phyloP scores from a whole-genome alignment of 257 asterid genomes.

The Solanum megistacrolobum region DNA sequence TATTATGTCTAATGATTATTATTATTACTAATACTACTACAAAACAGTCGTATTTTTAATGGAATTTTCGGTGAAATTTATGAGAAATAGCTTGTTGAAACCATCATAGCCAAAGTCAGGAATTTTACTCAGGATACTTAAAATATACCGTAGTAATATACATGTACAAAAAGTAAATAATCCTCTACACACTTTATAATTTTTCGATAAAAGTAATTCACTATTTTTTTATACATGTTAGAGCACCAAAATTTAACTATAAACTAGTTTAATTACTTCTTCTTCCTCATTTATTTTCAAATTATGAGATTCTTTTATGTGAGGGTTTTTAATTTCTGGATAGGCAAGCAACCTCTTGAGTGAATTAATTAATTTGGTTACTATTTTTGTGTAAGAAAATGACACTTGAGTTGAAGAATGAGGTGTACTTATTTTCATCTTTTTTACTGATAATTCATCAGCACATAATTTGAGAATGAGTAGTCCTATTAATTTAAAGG shows the following conservation, averaged over 20 bases:
- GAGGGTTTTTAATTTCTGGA: too few relatives aligned
- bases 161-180: background rate
- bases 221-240: too few relatives aligned
- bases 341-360: background rate
- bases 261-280: background rate
- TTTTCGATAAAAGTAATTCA: background rate
- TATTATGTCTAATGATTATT: background rate
- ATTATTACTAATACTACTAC: background rate
- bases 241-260: background rate
- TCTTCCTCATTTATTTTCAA: too few relatives aligned
- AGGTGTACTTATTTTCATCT: constrained; percentile 9
- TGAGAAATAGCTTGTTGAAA: background rate
- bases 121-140: background rate
- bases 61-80: background rate
- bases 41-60: background rate
- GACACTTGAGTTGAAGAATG: constrained; percentile 24
- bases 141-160: background rate
- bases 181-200: background rate
- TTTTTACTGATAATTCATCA: background rate
- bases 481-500: background rate
- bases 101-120: background rate
- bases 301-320: too few relatives aligned
- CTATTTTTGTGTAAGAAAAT: constrained; percentile 7
- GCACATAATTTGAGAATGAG: constrained; percentile 2
- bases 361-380: background rate